phyloP scores from a whole-genome alignment of 1,284 basidiomycete genomes.

The Ceratobasidium sp. region DNA sequence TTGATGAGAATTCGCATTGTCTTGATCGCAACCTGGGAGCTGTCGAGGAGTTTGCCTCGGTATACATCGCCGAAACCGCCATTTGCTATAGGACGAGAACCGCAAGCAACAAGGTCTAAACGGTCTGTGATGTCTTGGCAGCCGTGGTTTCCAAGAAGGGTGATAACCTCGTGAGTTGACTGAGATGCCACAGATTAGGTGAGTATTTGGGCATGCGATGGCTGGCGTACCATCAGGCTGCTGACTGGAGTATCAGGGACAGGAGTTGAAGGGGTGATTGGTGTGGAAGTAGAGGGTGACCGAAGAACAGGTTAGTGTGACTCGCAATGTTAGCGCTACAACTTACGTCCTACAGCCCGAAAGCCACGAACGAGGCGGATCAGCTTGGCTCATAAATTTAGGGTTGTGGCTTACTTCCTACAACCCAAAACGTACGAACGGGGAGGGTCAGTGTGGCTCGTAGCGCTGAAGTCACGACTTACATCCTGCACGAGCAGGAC shows the following conservation, averaged over 20 bases:
- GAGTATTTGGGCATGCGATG: not conserved
- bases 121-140: not conserved
- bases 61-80: not conserved
- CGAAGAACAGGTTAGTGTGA: no score
- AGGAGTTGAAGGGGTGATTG: no score
- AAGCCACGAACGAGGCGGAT: no score
- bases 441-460: not conserved
- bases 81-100: not conserved
- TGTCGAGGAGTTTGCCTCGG: not conserved
- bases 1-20: no score
- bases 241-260: not conserved
- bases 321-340: no score
- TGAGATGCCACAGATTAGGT: not conserved
- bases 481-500: no score
- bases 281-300: no score
- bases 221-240: not conserved
- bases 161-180: not conserved
- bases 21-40: not conserved
- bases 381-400: no score
- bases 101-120: not conserved
- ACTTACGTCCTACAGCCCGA: no score
- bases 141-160: not conserved
- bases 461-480: no score
- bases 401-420: no score
- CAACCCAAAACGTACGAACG: not conserved